Conservation (phyloP, 352 stramenopile species). For the Albugo candida region DNA sequence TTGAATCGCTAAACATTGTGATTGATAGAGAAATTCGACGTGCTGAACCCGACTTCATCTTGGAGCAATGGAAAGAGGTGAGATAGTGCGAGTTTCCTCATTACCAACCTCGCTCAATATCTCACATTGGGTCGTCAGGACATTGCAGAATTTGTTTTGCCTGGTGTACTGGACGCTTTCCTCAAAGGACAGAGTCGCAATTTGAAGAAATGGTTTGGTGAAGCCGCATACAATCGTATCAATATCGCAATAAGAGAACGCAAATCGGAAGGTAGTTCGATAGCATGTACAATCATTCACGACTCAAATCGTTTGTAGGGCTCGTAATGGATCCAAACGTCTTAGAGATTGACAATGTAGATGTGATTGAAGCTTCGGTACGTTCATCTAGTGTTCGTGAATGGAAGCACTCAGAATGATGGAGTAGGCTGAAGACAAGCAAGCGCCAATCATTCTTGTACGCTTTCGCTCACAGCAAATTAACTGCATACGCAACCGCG, state of each 20-base stretch:
- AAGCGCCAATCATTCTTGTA: constrained; percentile 90
- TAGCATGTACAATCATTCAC: neutral
- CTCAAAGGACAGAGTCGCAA: constrained; percentile 87
- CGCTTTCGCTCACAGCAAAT: constrained; percentile 98
- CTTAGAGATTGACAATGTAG: constrained; percentile 91
- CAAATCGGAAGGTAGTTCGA: constrained; percentile 77
- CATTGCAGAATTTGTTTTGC: constrained; percentile 86
- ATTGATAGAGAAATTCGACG: constrained; percentile 77
- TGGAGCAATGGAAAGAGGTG: constrained; percentile 89
- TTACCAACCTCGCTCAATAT: neutral
- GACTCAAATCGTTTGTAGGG: constrained; percentile 8
- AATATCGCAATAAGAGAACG: constrained; percentile 86
- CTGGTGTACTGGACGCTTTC: constrained; percentile 89
- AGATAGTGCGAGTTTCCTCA: constrained; percentile 1
- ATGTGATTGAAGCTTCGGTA: constrained; percentile 88
- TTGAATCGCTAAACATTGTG: neutral
- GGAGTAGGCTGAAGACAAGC: constrained; percentile 65
- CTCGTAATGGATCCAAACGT: constrained; percentile 89
- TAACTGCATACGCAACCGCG: constrained; percentile 95
- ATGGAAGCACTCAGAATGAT: neutral
- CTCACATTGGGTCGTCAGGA: constrained; percentile 16
- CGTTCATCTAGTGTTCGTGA: neutral
- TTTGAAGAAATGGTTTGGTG: constrained; percentile 91
- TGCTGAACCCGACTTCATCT: constrained; percentile 91
- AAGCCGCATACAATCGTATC: constrained; percentile 88